phyloP scores from a whole-genome alignment of 1,284 basidiomycete species.

The Irpex lacteus region DNA sequence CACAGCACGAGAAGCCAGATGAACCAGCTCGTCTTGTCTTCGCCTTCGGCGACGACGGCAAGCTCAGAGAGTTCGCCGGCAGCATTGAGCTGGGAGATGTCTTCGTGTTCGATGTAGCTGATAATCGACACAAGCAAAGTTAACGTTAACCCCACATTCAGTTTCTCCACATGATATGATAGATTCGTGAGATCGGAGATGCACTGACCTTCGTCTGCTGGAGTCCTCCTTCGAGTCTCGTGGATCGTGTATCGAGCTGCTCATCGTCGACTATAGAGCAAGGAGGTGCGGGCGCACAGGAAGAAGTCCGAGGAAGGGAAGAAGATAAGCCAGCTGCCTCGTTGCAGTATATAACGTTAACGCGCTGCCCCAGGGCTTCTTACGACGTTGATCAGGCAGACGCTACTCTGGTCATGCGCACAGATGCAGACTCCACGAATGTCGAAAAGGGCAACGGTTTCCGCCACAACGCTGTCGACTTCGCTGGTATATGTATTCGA shows the following conservation, averaged over 20 bases:
- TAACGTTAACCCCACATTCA: not conserved
- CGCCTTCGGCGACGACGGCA: conserved; percentile 63
- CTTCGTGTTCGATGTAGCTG: conserved; percentile 24
- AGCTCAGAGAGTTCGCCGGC: conserved; percentile 59
- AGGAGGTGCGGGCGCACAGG: not conserved
- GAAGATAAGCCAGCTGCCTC: not conserved
- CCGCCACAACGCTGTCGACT: not conserved
- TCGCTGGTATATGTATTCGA: not conserved
- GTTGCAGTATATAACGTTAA: not conserved
- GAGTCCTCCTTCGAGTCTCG: not conserved
- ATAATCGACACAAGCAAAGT: not conserved
- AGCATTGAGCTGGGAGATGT: conserved; percentile 23
- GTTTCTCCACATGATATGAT: not conserved
- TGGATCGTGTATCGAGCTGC: not conserved
- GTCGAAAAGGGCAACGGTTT: not conserved
- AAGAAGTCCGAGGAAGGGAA: not conserved
- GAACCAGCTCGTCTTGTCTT: conserved; percentile 67
- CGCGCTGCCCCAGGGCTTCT: not conserved
- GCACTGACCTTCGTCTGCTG: not conserved
- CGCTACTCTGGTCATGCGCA: not conserved
- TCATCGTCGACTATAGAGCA: not conserved
- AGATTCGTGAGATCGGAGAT: not conserved
- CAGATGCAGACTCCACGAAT: not conserved
- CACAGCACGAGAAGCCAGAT: conserved; percentile 68
- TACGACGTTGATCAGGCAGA: not conserved